Base-by-base conservation (phyloP, 2,329 filamentous ascomycete species). In the Reticulascus tulasneorum region DNA sequence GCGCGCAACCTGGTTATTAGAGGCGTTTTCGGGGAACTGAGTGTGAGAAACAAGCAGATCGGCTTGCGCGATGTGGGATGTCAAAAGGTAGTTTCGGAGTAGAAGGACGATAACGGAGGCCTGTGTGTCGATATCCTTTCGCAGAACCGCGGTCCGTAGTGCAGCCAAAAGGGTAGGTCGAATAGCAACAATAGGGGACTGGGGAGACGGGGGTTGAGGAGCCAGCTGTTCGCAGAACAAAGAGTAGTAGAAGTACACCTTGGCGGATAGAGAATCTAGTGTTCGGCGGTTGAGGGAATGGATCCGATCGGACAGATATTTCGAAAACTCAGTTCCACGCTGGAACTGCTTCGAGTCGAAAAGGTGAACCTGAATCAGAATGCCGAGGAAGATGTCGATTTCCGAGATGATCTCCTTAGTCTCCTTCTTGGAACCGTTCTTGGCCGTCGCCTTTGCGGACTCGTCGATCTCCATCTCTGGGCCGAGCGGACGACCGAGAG, bases 161-260 rank as follows among this genome's bases (percentile, higher is more conserved):
- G 90, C 91, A 35, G 86, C 82, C 37, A 98, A 79, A 33, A 98
- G 77, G 45, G 82, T 84, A 37, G 90, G 87, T 41, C 93, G 84
- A 54, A 95, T 89, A 25, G 83, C 75, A 44, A 96, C 86, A 48
- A 95, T 79, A 4, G 89, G 84, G 7, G 90, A 94, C 53, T 87
- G 83, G 37, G 88, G 84, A 34, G 90, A 96, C 17, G 91, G 90
- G 28, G 93, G 86, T 45, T 91, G 78, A 16, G 91, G 90, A 42
- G 82, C 79, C 44, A 94, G 77, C 63, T 94, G 83, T 73, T 98
- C 93, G 67, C 84, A 88, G 71, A 97, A 97, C 52, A 97, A 74
- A 17, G 88, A 88, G 67, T 88, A 95, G 73, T 98, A 98, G 67
- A 96, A 97, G 75, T 96, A 98, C 46, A 91, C 89, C 64, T 94